Conservation (phyloP, 1,139 yeast species). For the Saccharomycopsis phalli region DNA sequence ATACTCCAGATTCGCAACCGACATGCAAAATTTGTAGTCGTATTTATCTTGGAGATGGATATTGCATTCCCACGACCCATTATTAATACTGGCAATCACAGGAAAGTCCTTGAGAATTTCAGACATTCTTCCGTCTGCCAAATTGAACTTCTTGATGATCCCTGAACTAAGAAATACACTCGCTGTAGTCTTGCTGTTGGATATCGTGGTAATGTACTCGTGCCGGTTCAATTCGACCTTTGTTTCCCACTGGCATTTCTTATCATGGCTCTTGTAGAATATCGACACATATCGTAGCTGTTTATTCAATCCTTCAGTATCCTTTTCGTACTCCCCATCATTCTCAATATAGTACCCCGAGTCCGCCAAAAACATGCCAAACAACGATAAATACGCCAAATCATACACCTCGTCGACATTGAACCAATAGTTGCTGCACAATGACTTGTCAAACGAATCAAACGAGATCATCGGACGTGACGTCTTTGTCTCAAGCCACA, state of each 20-base stretch:
- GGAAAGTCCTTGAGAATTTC: conserved; percentile 29
- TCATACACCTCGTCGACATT: conserved; percentile 17
- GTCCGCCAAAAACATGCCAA: conserved; percentile 20
- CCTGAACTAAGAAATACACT: conserved; percentile 28
- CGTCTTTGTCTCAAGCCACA: conserved; percentile 20
- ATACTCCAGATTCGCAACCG: conserved; percentile 3
- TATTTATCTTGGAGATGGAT: conserved; percentile 20
- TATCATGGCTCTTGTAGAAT: conserved; percentile 26
- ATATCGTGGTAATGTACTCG: conserved; percentile 27
- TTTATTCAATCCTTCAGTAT: conserved; percentile 13
- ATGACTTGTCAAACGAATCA: conserved; percentile 12
- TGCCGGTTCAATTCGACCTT: conserved; percentile 24
- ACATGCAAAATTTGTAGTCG: conserved; percentile 5
- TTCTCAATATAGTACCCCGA: conserved; percentile 24
- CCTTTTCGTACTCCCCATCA: conserved; percentile 7
- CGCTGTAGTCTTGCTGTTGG: conserved; percentile 23
- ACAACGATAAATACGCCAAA: conserved; percentile 10
- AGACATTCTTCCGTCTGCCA: conserved; percentile 26
- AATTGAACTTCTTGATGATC: conserved; percentile 26
- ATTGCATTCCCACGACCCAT: conserved; percentile 27
- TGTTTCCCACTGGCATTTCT: conserved; percentile 26
- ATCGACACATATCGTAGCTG: conserved; percentile 21
- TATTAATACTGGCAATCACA: conserved; percentile 28
- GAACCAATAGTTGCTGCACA: conserved; percentile 11
- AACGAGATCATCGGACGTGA: conserved; percentile 17